Evolutionary conservation across 2,329 filamentous ascomycete species (phyloP).

Genomic region (Arthroderma uncinatum): DNA sequence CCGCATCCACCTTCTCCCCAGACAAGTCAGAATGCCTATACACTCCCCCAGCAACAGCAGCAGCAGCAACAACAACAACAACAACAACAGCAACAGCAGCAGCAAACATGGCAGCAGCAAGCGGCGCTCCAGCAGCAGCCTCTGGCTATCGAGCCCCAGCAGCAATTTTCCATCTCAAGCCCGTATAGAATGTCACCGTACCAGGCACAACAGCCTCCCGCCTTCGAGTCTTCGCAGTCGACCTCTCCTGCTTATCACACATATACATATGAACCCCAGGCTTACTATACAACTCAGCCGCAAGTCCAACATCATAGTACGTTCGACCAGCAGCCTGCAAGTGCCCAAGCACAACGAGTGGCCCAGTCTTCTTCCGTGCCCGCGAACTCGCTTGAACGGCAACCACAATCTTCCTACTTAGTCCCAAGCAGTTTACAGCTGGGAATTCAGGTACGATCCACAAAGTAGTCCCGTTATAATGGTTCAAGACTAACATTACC

Average conservation of each 20-base stretch:
- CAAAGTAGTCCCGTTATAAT: neutral
- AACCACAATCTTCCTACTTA: neutral
- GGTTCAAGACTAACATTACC: neutral
- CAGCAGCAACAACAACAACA: slow-evolving; percentile 10
- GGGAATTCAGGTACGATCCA: slow-evolving; percentile 2
- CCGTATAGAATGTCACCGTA: slow-evolving; percentile 9
- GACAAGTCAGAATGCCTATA: slow-evolving; percentile 17
- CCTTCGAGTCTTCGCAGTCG: slow-evolving; percentile 10
- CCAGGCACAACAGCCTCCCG: slow-evolving; percentile 13
- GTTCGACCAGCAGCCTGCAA: neutral
- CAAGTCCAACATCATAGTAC: slow-evolving; percentile 4
- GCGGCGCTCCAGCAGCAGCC: slow-evolving; percentile 17
- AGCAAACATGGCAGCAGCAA: slow-evolving; percentile 17
- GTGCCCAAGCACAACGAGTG: neutral
- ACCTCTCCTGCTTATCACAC: slow-evolving; percentile 20
- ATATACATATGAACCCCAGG: slow-evolving; percentile 23
- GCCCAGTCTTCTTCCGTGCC: neutral
- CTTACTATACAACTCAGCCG: slow-evolving; percentile 21
- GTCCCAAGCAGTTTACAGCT: neutral
- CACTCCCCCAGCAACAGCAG: slow-evolving; percentile 14
- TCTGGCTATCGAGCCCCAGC: slow-evolving; percentile 17
- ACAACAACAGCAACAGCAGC: slow-evolving; percentile 14
- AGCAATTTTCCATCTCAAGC: slow-evolving; percentile 7
- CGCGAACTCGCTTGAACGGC: neutral
- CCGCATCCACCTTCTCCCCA: slow-evolving; percentile 23